These are phyloP conservation scores for Pseudoneurospora amorphoporcata DNA, from an alignment of 495 filamentous ascomycete genomes.

Conservation along the genomic window DNA sequence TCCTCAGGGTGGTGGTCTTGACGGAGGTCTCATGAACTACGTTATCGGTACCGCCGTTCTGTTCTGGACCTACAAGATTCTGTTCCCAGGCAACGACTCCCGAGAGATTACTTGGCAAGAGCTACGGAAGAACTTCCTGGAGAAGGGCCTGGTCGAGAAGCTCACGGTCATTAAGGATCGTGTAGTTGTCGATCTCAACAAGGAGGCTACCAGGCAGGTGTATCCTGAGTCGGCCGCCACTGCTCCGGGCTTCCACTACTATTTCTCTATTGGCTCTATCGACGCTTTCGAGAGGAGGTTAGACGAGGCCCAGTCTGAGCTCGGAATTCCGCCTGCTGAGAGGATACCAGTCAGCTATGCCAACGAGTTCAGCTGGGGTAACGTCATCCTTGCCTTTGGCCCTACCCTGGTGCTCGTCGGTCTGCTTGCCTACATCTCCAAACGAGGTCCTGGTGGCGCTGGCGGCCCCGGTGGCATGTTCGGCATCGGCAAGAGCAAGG, in stretches of 20 bases:
- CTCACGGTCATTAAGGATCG: conserved; percentile 63
- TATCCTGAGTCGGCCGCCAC: conserved; percentile 74
- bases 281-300: conserved; percentile 83
- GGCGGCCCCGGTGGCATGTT: conserved; percentile 73
- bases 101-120: conserved; percentile 95
- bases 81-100: conserved; percentile 12
- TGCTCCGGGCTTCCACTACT: conserved; percentile 67
- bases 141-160: conserved; percentile 92
- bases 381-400: conserved; percentile 63
- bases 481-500: conserved; percentile 87
- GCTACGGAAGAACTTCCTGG: conserved; percentile 80
- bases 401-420: conserved; percentile 82
- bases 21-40: conserved; percentile 7
- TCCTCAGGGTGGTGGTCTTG: neutral
- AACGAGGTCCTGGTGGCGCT: conserved; percentile 47
- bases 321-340: conserved; percentile 72
- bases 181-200: conserved; percentile 77
- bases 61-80: conserved; percentile 14
- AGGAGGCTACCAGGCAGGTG: conserved; percentile 62
- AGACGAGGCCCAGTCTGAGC: conserved; percentile 76
- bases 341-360: conserved; percentile 85
- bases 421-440: conserved; percentile 60
- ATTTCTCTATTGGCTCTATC: conserved; percentile 90
- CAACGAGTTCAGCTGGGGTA: conserved; percentile 58
- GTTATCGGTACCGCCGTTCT: conserved; percentile 3